Base-by-base conservation (phyloP, 441 rosid species). In the Biscutella laevigata region DNA sequence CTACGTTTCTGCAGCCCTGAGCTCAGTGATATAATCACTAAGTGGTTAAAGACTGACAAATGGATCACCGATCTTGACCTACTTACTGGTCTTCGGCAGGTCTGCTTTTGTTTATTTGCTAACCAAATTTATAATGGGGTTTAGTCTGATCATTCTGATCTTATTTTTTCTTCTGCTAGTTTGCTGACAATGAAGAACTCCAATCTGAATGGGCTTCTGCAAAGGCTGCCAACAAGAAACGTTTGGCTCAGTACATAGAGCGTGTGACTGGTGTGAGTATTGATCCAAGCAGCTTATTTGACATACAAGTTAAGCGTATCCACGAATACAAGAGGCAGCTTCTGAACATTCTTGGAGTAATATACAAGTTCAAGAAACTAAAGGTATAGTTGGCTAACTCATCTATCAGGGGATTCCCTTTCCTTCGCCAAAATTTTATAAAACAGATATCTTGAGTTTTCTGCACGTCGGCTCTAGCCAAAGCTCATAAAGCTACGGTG, bases 301-400 rank as follows among this genome's bases (percentile, higher is more conserved):
- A 92, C 73, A 92, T 88, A 61, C 95, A 88, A 80, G 88, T 92
- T 61, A 92, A 92, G 79, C 94, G 97, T 63, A 92, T 92, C 67
- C 99, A 92, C 64, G 99, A 92, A 56, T 92, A 92, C 76, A 92
- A 92, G 83, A 84, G 99, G 70, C 97, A 92, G 61, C 77, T 92
- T 46, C 67, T 92, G 77, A 92, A 92, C 73, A 86, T 92, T 69
- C 77, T 92, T 76, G 95, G 95, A 47, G 82, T 78, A 5, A 76
- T 92, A 42, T 84, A 84, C 76, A 80, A 81, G 57, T 92, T 86
- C 84, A 88, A 84, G 79, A 86, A 86, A 70, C 67, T 92, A 48
- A 88, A 92, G 97, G 99, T 92, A 86, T 7, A 41, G 15, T 53
- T 48, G 41, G 48, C 34, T 47, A 6, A 46, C 43, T 45, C 33